These are phyloP conservation scores for Pecoramyces ruminantium DNA, from an alignment of 192 early-diverging fungal species.

Conservation along the genomic window DNA sequence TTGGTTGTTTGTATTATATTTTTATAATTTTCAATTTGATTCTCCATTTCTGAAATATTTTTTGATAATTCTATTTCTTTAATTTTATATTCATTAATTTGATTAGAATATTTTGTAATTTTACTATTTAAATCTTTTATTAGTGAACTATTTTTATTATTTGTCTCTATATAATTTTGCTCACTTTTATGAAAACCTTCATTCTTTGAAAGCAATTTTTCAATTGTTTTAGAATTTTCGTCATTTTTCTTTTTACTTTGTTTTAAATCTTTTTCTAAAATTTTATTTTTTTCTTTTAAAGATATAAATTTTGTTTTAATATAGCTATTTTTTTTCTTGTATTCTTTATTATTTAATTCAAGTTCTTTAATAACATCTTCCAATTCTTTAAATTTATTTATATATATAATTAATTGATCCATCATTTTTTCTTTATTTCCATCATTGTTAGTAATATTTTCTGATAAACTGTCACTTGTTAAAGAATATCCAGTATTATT, in stretches of 20 bases:
- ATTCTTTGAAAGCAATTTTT: not conserved
- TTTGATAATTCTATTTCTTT: not conserved
- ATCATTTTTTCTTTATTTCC: not conserved
- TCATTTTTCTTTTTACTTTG: not conserved
- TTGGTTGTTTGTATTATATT: not conserved
- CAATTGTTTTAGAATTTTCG: not conserved
- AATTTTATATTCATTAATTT: not conserved
- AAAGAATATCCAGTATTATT: no score
- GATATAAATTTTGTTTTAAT: not conserved
- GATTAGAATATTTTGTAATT: not conserved
- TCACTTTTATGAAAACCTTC: not conserved
- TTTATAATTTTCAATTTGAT: not conserved
- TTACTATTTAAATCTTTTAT: not conserved
- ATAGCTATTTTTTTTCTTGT: not conserved
- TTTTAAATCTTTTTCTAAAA: not conserved
- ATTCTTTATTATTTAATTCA: not conserved
- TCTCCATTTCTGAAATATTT: not conserved
- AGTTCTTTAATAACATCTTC: not conserved
- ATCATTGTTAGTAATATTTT: not conserved
- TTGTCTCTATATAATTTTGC: not conserved
- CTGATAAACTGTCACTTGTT: not conserved
- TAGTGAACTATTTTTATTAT: not conserved
- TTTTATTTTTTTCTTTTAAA: not conserved
- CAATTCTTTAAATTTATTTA: not conserved
- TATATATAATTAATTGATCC: not conserved